Conservation (phyloP, 148 eudicot species). For the Fagopyrum esculentum region DNA sequence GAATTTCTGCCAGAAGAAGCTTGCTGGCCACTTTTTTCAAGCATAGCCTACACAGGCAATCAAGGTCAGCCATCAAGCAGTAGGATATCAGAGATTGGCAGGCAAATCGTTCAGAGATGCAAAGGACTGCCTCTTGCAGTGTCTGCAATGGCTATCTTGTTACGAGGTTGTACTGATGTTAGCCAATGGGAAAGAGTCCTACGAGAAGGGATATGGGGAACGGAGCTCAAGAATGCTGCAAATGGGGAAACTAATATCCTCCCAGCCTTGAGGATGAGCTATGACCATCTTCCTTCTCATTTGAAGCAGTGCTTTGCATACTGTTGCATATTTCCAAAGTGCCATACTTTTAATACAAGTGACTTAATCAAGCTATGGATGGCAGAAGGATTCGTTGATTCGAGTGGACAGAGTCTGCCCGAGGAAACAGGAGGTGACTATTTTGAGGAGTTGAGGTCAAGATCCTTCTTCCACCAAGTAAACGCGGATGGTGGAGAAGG, state of each 20-base stretch:
- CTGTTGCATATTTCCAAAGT: conserved; percentile 6
- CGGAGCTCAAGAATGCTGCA: background rate
- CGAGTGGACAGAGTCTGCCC: background rate
- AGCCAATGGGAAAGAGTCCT: background rate
- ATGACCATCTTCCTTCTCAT: conserved; percentile 2
- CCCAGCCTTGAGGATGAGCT: conserved; percentile 1
- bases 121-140: background rate
- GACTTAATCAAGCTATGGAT: conserved; percentile 8
- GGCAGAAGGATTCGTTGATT: conserved; percentile 3
- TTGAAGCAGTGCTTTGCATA: conserved; percentile 5
- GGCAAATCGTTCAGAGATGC: background rate
- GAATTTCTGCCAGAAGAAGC: conserved; percentile 3
- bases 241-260: background rate
- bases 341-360: background rate
- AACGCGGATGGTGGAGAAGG: conserved; percentile 15
- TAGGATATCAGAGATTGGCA: background rate
- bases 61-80: background rate
- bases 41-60: background rate
- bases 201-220: background rate
- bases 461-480: conserved; percentile 26
- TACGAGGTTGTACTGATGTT: background rate
- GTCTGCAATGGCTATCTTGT: background rate
- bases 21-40: background rate
- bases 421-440: background rate
- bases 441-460: background rate